Evolutionary conservation across 2,329 filamentous ascomycete genomes (phyloP).

Genomic region (Cercospora sojina): DNA sequence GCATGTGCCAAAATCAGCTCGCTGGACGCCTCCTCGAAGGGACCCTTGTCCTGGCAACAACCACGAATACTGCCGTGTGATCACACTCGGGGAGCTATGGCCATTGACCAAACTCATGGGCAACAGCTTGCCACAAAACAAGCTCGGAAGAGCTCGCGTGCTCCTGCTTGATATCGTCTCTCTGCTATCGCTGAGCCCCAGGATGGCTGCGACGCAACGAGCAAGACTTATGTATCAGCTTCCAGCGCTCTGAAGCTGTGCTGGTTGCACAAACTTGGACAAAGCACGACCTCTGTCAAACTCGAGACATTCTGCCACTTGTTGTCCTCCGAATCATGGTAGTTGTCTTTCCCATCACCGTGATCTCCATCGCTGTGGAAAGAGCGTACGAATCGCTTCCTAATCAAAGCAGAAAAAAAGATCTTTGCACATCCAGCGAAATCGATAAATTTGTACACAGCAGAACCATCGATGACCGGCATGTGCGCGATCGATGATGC

Average conservation of each 20-base stretch:
- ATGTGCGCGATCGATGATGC: conserved; percentile 1
- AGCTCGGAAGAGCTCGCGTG: neutral
- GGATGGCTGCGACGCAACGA: neutral
- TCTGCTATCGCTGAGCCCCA: neutral
- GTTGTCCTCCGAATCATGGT: neutral
- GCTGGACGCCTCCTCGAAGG: neutral
- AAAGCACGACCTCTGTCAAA: neutral
- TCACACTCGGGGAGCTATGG: neutral
- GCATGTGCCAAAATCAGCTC: neutral
- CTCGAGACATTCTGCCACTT: neutral
- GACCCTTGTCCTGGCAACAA: neutral
- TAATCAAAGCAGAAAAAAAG: neutral
- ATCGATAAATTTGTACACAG: neutral
- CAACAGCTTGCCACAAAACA: neutral
- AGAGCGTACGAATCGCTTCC: neutral
- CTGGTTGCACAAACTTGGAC: neutral
- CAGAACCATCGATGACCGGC: conserved; percentile 2
- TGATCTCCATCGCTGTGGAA: neutral
- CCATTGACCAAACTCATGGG: neutral
- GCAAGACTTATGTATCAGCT: conserved; percentile 1
- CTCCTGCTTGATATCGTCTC: neutral
- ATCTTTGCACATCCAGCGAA: neutral
- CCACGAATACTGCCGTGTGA: neutral
- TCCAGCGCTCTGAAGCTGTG: neutral
- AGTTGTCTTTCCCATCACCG: neutral